phyloP scores from a whole-genome alignment of 805 yeast genomes.

The Sugiyamaella americana region DNA sequence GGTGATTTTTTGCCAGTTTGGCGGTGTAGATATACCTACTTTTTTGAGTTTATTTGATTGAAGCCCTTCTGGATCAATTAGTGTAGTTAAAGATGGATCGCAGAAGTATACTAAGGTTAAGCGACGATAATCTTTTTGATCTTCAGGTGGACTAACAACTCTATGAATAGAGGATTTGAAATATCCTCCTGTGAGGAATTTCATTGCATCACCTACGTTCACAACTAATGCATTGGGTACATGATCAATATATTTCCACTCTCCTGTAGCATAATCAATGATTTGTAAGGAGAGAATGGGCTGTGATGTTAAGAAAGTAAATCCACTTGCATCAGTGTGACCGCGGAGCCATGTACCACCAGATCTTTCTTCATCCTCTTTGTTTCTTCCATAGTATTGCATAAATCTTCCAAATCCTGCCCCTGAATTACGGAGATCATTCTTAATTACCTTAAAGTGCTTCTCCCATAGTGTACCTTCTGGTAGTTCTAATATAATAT shows the following conservation, averaged over 20 bases:
- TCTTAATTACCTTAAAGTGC: constrained; percentile 32
- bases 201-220: constrained; percentile 38
- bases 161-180: constrained; percentile 44
- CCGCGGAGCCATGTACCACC: constrained; percentile 41
- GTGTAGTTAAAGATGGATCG: constrained; percentile 34
- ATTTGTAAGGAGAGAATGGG: constrained; percentile 37
- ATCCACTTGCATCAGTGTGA: constrained; percentile 40
- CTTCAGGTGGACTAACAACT: constrained; percentile 41
- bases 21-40: constrained; percentile 30
- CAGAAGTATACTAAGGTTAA: constrained; percentile 40
- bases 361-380: constrained; percentile 29
- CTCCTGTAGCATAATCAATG: constrained; percentile 30
- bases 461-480: constrained; percentile 38
- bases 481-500: constrained; percentile 40
- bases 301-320: constrained; percentile 37
- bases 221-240: constrained; percentile 32
- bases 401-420: constrained; percentile 37
- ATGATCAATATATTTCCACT: constrained; percentile 36
- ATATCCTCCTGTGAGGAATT: constrained; percentile 40
- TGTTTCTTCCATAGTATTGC: constrained; percentile 33
- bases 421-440: constrained; percentile 34
- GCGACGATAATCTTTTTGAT: constrained; percentile 35
- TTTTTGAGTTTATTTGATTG: constrained; percentile 34
- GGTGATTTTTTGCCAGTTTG: constrained; percentile 35
- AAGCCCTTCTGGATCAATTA: constrained; percentile 37